Conservation (phyloP, 768 basidiomycete genomes). For the Lactifluus rugatus region DNA sequence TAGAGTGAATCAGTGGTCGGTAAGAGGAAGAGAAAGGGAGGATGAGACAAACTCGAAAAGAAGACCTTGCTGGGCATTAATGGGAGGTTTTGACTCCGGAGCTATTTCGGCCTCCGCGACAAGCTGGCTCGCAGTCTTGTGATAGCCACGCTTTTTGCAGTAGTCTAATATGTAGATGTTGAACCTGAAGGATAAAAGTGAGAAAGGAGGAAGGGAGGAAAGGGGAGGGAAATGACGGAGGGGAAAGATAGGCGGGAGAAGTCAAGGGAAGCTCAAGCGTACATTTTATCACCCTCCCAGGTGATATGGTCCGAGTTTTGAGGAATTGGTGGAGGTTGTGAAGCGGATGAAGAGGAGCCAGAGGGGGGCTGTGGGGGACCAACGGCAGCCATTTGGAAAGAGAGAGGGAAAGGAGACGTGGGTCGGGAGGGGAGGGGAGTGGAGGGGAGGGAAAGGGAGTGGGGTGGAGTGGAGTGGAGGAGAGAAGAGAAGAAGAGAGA, state of each 20-base stretch:
- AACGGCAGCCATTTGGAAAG: slow-evolving; percentile 11
- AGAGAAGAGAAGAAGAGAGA: neutral
- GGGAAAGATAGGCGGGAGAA: slow-evolving; percentile 2
- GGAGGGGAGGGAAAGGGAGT: neutral
- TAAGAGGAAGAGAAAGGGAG: slow-evolving; percentile 6
- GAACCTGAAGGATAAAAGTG: slow-evolving; percentile 43
- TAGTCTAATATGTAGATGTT: slow-evolving; percentile 87
- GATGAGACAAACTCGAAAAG: slow-evolving; percentile 59
- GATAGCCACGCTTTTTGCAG: slow-evolving; percentile 69
- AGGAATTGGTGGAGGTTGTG: slow-evolving; percentile 15
- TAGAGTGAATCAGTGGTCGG: slow-evolving; percentile 10
- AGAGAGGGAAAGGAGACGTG: too few relatives aligned
- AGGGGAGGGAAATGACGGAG: neutral
- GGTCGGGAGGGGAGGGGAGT: neutral
- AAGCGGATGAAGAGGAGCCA: slow-evolving; percentile 6
- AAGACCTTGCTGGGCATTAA: slow-evolving; percentile 74
- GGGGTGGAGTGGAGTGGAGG: neutral
- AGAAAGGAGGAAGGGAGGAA: neutral
- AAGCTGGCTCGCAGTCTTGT: slow-evolving; percentile 61
- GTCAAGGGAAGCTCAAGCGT: slow-evolving; percentile 21
- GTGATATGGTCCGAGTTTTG: slow-evolving; percentile 29
- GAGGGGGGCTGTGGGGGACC: slow-evolving; percentile 12
- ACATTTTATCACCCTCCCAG: slow-evolving; percentile 87
- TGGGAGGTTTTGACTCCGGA: slow-evolving; percentile 56
- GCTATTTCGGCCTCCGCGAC: slow-evolving; percentile 57